Conservation (phyloP, 148 eudicot genomes). For the Camellia japonica region DNA sequence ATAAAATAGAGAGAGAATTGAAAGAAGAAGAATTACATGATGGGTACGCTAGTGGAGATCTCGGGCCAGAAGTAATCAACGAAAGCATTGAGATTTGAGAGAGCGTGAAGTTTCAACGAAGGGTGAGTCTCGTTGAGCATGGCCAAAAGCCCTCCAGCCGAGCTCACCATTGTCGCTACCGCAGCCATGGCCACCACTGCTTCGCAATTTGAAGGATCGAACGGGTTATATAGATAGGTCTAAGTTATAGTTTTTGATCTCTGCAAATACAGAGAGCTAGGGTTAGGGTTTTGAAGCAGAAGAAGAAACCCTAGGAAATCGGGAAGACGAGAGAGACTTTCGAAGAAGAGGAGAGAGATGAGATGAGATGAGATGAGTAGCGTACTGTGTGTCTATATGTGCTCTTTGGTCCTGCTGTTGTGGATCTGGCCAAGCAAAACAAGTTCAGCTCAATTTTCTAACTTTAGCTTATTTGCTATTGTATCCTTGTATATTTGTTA, state of each 20-base stretch:
- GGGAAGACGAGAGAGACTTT: slow-evolving; percentile 5
- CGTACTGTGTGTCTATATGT: too few relatives aligned
- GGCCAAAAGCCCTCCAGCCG: slow-evolving; percentile 76
- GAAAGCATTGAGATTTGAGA: slow-evolving; percentile 63
- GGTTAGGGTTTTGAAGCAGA: slow-evolving; percentile 3
- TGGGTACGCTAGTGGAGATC: slow-evolving; percentile 81
- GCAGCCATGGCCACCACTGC: slow-evolving; percentile 8
- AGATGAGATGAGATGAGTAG: too few relatives aligned
- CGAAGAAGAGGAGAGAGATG: neutral
- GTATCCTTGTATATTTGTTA: too few relatives aligned
- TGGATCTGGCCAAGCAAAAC: too few relatives aligned
- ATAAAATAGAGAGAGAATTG: neutral
- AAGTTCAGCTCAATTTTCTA: too few relatives aligned
- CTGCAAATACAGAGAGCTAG: neutral
- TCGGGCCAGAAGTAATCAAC: slow-evolving; percentile 86
- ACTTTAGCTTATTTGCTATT: too few relatives aligned
- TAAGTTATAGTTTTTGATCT: neutral
- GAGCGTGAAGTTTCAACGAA: slow-evolving; percentile 74
- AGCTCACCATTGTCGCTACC: slow-evolving; percentile 74
- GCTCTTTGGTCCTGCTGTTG: too few relatives aligned
- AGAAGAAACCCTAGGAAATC: slow-evolving; percentile 10
- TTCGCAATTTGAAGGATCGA: neutral
- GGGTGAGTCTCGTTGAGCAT: slow-evolving; percentile 74
- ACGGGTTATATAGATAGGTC: neutral
- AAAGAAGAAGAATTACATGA: slow-evolving; percentile 36